phyloP scores from a whole-genome alignment of 768 basidiomycete species.

The Suillus discolor region DNA sequence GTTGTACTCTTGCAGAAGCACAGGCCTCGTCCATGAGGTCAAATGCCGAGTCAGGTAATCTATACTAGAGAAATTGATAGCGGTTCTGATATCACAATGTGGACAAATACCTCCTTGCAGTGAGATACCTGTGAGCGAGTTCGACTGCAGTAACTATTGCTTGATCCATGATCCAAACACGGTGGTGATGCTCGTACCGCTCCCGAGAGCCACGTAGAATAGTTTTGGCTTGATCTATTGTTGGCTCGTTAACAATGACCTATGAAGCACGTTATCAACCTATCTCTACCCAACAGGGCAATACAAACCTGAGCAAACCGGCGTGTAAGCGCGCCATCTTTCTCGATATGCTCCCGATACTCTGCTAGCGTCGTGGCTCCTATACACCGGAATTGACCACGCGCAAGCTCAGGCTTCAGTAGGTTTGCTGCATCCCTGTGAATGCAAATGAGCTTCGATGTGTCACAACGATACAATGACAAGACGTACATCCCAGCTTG shows the following conservation, averaged over 20 bases:
- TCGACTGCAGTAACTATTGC: conserved; percentile 13
- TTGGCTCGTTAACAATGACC: conserved; percentile 15
- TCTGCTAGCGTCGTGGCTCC: conserved; percentile 13
- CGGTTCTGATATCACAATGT: not conserved
- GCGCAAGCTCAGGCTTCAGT: conserved; percentile 14
- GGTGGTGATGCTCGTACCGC: conserved; percentile 12
- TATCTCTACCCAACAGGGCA: not conserved
- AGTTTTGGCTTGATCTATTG: conserved; percentile 11
- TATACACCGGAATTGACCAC: conserved; percentile 14
- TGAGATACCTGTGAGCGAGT: conserved; percentile 14
- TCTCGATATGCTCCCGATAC: conserved; percentile 15
- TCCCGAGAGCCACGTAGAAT: conserved; percentile 14
- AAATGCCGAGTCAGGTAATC: conserved; percentile 13
- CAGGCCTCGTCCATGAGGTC: conserved; percentile 15
- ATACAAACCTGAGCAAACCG: conserved; percentile 12
- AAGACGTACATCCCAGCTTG: conserved; percentile 13
- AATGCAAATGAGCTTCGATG: not conserved
- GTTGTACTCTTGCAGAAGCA: conserved; percentile 12
- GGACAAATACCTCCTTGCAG: conserved; percentile 12
- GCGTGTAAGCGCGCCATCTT: conserved; percentile 15
- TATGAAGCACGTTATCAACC: not conserved
- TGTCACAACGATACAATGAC: not conserved
- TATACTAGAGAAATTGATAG: not conserved
- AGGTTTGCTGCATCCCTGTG: conserved; percentile 15
- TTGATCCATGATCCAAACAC: conserved; percentile 12